Conservation (phyloP, 257 asterid genomes). For the Nicotiana paniculata region DNA sequence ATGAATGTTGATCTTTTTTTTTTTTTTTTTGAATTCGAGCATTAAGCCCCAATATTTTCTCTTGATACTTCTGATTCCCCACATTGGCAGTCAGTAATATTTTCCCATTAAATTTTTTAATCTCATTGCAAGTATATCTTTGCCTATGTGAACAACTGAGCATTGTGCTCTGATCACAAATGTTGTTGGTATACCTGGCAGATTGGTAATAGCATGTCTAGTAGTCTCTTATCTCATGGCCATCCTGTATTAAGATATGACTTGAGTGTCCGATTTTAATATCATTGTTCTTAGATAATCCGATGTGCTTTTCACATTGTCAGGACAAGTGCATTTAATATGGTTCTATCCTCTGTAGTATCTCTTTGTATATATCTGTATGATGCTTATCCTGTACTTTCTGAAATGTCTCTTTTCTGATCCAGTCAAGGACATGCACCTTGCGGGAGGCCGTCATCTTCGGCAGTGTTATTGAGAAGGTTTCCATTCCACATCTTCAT, state of each 20-base stretch:
- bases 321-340: neutral
- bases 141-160: neutral
- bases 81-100: too few relatives aligned
- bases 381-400: neutral
- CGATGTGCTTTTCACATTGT: neutral
- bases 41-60: neutral
- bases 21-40: neutral
- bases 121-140: neutral
- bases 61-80: neutral
- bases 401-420: constrained; percentile 10
- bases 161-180: neutral
- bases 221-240: neutral
- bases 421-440: constrained; percentile 74
- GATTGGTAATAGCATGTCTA: neutral
- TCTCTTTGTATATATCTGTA: neutral
- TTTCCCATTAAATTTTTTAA: neutral
- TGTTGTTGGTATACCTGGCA: neutral
- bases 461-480: constrained; percentile 81
- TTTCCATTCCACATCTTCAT: constrained; percentile 87
- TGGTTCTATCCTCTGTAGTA: neutral
- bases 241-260: neutral
- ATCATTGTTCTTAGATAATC: neutral
- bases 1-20: neutral
- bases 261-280: neutral
- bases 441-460: constrained; percentile 83